Percentiles rank a stretch among this genome's conserved stretches.
Evolutionary conservation across 495 filamentous ascomycete genomes (phyloP).

Genomic region (Neurospora sp.): DNA sequence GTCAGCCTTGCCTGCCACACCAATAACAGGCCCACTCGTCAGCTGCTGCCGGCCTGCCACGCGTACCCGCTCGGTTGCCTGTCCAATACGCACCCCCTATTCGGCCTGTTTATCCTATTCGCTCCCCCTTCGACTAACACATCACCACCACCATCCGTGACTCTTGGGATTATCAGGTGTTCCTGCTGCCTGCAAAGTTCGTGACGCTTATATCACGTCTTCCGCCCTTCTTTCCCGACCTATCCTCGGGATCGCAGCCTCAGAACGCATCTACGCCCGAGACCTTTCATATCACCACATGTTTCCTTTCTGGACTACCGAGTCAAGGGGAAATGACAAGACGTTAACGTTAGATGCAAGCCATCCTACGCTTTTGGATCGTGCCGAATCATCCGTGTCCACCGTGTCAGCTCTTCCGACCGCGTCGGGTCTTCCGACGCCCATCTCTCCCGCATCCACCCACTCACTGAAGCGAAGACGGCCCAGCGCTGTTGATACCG

Average conservation of each 20-base stretch:
- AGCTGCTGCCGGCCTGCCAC: not conserved
- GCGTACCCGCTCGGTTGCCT: not conserved
- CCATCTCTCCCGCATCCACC: constrained; percentile 9
- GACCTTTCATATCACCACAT: constrained; percentile 24
- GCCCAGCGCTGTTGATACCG: constrained; percentile 21
- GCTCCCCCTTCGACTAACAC: not conserved
- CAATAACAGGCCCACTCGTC: not conserved
- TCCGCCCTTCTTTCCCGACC: not conserved
- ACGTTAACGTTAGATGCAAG: constrained; percentile 13
- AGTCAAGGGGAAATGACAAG: constrained; percentile 38
- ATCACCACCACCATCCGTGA: not conserved
- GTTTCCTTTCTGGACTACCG: constrained; percentile 42
- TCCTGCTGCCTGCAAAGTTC: not conserved
- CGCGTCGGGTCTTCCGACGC: constrained; percentile 6
- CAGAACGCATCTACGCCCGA: not conserved
- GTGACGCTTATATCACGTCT: not conserved
- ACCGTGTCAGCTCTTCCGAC: constrained; percentile 3
- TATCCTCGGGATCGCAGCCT: not conserved
- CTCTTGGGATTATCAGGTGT: not conserved
- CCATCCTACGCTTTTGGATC: constrained; percentile 8
- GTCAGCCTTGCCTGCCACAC: constrained; percentile 11
- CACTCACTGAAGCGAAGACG: constrained; percentile 26
- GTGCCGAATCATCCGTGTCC: constrained; percentile 2
- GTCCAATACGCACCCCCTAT: constrained; percentile 1
- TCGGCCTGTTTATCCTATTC: constrained; percentile 17